These are phyloP conservation scores for Cinchona pubescens DNA, from an alignment of 257 asterid species.

Conservation along the genomic window DNA sequence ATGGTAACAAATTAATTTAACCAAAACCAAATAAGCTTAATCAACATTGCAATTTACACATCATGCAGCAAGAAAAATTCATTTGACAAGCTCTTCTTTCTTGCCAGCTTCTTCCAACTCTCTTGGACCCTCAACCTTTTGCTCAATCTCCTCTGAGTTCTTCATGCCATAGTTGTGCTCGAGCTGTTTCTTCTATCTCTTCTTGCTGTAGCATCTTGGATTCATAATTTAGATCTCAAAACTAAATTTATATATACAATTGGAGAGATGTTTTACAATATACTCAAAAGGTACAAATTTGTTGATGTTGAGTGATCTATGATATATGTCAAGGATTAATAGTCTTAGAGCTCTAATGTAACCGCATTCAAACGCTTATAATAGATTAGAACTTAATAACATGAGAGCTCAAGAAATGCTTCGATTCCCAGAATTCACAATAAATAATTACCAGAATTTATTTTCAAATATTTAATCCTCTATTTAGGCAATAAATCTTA, in stretches of 20 bases:
- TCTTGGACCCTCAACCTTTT: conserved; percentile 63
- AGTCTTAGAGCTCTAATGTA: not conserved
- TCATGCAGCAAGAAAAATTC: not conserved
- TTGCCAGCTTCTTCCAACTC: conserved; percentile 80
- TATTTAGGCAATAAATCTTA: not conserved
- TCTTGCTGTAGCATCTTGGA: conserved; percentile 58
- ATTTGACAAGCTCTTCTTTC: conserved; percentile 49
- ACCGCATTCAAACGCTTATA: not conserved
- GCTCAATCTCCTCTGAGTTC: conserved; percentile 85
- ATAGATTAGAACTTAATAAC: not conserved
- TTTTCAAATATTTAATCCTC: not conserved
- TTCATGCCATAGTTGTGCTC: conserved; percentile 73
- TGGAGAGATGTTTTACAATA: not conserved
- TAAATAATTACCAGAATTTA: not conserved
- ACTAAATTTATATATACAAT: not conserved
- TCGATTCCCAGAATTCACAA: not conserved
- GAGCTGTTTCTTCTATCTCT: conserved; percentile 60
- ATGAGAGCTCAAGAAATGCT: too few relatives aligned
- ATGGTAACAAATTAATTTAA: not conserved
- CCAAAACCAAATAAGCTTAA: not conserved
- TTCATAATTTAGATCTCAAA: not conserved
- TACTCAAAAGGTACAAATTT: not conserved
- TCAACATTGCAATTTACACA: not conserved
- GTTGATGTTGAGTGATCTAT: not conserved
- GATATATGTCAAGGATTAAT: not conserved